phyloP scores from a whole-genome alignment of 1,284 basidiomycete genomes.

The Coniferiporia sulphurascens region DNA sequence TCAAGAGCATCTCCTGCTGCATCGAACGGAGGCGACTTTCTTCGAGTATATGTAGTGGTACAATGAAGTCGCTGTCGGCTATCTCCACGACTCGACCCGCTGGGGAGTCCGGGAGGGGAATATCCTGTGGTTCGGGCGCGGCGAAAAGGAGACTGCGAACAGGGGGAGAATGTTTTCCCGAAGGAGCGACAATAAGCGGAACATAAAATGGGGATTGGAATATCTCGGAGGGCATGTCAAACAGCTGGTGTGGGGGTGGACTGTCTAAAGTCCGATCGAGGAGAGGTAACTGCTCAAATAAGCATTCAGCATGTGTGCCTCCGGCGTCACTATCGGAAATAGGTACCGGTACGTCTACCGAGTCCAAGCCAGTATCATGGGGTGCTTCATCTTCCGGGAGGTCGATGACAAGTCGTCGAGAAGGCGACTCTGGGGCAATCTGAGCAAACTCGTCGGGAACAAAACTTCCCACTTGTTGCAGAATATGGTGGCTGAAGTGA shows the following conservation, averaged over 20 bases:
- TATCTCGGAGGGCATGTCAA: slow-evolving; percentile 9
- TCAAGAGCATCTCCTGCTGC: neutral
- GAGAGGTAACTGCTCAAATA: neutral
- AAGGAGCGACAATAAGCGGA: slow-evolving; percentile 1
- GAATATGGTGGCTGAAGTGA: neutral
- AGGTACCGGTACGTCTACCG: neutral
- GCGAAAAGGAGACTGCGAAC: slow-evolving; percentile 8
- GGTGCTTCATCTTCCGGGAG: slow-evolving; percentile 6
- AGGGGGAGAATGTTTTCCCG: neutral
- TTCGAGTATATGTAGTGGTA: slow-evolving; percentile 10
- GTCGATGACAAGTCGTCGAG: slow-evolving; percentile 9
- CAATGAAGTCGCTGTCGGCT: neutral
- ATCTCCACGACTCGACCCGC: neutral
- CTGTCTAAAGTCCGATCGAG: neutral
- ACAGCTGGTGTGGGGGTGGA: neutral
- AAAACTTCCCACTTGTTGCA: neutral
- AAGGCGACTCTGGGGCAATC: neutral
- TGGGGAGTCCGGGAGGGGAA: slow-evolving; percentile 12
- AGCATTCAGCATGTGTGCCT: neutral
- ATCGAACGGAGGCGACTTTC: slow-evolving; percentile 10
- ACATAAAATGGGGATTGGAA: slow-evolving; percentile 11
- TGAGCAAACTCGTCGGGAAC: neutral
- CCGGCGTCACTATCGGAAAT: neutral
- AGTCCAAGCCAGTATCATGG: neutral
- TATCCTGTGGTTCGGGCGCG: slow-evolving; percentile 7